phyloP scores from a whole-genome alignment of 2,329 filamentous ascomycete genomes.

The Fusarium chuoi region DNA sequence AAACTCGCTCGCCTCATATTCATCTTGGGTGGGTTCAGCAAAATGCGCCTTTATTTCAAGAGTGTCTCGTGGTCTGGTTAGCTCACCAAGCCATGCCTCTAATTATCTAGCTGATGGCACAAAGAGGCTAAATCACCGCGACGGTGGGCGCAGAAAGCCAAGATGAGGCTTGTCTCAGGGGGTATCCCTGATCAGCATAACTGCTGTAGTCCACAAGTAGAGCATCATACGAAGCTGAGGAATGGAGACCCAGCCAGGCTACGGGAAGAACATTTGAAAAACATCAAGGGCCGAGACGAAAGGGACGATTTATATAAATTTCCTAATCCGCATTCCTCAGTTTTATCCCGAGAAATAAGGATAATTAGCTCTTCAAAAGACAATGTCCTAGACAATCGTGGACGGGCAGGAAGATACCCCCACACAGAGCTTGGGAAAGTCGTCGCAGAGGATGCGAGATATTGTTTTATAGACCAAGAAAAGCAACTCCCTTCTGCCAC shows the following conservation, averaged over 20 bases:
- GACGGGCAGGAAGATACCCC: constrained; percentile 14
- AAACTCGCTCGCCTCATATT: constrained; percentile 25
- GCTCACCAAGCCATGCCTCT: constrained; percentile 21
- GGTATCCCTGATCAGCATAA: constrained; percentile 37
- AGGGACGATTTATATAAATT: constrained; percentile 1
- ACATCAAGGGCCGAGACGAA: constrained; percentile 12
- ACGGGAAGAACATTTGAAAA: background rate
- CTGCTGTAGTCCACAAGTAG: background rate
- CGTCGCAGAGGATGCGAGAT: constrained; percentile 18
- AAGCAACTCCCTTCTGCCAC: constrained; percentile 13
- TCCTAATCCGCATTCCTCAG: constrained; percentile 29
- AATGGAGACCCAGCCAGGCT: constrained; percentile 34
- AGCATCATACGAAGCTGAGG: constrained; percentile 36
- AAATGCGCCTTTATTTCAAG: constrained; percentile 38
- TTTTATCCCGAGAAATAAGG: background rate
- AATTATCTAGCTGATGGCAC: constrained; percentile 26
- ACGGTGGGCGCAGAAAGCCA: constrained; percentile 33
- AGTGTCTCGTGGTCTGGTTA: constrained; percentile 38
- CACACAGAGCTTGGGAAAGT: constrained; percentile 6
- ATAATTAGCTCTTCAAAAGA: background rate
- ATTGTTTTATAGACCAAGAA: constrained; percentile 27
- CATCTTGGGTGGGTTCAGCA: constrained; percentile 9
- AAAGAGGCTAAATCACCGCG: constrained; percentile 30
- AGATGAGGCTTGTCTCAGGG: constrained; percentile 44
- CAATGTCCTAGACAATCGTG: background rate